Conservation (phyloP, 768 basidiomycete species). For the Calocera viscosa region DNA sequence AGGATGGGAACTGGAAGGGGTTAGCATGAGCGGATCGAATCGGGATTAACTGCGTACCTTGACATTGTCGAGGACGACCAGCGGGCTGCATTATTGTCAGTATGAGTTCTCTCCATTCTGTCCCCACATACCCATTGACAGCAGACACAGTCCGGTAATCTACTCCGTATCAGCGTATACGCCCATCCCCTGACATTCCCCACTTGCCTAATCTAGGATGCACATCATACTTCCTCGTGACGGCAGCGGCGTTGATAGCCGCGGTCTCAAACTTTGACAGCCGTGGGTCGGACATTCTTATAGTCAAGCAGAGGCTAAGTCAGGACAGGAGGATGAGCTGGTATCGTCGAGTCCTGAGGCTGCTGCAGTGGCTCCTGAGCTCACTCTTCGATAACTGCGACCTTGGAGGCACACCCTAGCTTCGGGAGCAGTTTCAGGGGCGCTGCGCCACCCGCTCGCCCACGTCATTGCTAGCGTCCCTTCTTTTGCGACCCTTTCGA, state of each 20-base stretch:
- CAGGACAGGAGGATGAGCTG: neutral
- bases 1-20: conserved; percentile 69
- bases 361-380: no score
- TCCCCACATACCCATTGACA: conserved; percentile 71
- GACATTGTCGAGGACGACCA: conserved; percentile 96
- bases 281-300: conserved; percentile 11
- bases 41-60: conserved; percentile 45
- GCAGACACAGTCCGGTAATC: conserved; percentile 98
- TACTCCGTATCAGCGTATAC: conserved; percentile 22
- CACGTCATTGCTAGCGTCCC: no score
- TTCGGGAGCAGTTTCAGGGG: no score
- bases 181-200: conserved; percentile 10
- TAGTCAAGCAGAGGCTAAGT: neutral
- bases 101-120: neutral
- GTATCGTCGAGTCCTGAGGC: no score
- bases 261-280: conserved; percentile 51
- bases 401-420: no score
- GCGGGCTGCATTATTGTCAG: conserved; percentile 42
- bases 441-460: no score
- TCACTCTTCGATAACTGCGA: no score
- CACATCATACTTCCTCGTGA: conserved; percentile 76
- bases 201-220: conserved; percentile 74
- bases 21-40: neutral
- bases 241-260: conserved; percentile 75
- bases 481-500: no score